phyloP scores from a whole-genome alignment of 768 basidiomycete genomes.

The Leucocoprinus sp. region DNA sequence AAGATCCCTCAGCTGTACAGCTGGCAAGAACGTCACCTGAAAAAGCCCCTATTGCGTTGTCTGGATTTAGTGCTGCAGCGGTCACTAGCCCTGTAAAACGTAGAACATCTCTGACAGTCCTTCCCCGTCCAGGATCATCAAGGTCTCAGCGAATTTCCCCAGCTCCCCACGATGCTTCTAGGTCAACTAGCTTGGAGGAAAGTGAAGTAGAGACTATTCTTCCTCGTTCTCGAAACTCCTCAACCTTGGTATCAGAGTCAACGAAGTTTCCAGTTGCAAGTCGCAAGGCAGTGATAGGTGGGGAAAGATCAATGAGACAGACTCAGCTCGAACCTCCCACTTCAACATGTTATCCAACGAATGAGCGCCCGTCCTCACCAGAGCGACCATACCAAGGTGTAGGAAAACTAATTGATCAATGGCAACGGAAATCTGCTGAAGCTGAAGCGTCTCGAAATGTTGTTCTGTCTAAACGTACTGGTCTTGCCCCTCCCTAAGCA shows the following conservation, averaged over 20 bases:
- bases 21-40: neutral
- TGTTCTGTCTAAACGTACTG: constrained; percentile 27
- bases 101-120: constrained; percentile 3
- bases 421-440: constrained; percentile 76
- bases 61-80: constrained; percentile 5
- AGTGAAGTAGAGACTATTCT: constrained; percentile 16
- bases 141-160: constrained; percentile 3
- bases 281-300: constrained; percentile 8
- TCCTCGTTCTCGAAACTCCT: constrained; percentile 16
- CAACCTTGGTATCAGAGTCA: constrained; percentile 7
- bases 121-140: neutral
- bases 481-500: constrained; percentile 30
- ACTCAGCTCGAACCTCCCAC: constrained; percentile 15
- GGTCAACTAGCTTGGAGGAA: neutral
- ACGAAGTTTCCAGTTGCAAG: constrained; percentile 9
- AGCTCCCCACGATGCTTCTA: neutral
- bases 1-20: neutral
- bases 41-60: constrained; percentile 3
- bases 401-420: constrained; percentile 77
- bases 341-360: constrained; percentile 14
- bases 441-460: constrained; percentile 30
- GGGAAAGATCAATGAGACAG: constrained; percentile 16
- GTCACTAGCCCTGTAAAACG: constrained; percentile 1
- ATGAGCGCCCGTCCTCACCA: constrained; percentile 50
- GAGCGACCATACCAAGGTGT: constrained; percentile 79